Base-by-base conservation (phyloP, 345 rosid genomes). In the Melaleuca quinquenervia region DNA sequence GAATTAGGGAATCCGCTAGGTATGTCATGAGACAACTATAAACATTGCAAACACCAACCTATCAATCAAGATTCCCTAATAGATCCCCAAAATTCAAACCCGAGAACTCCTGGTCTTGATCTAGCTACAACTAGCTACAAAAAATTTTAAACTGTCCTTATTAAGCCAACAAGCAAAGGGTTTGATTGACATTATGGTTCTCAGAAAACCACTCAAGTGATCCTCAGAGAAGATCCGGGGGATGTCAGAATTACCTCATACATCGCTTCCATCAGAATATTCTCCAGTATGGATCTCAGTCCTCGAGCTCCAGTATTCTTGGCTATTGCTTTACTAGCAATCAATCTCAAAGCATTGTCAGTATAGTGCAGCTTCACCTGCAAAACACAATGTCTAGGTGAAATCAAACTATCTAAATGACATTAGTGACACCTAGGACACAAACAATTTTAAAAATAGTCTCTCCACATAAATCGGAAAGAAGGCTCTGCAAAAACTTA, bases 291-390 rank as follows among this genome's bases (percentile, higher is more conserved):
- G 70, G 99, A 87, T 85, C 99, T 91, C 88, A 98, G 92, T 55
- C 97, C 99, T 27, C 99, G 93, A 56, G 99, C 99, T 76, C 99
- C 99, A 0, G 99, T 96, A 89, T 94, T 98, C 89, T 98, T 98
- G 22, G 90, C 91, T 87, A 95, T 93, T 52, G 99, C 98, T 87
- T 94, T 98, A 86, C 89, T 92, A 78, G 99, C 99, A 88, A 98
- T 94, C 89, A 87, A 86, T 93, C 92, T 94, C 90, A 96, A 83
- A 11, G 99, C 98, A 56, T 84, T 85, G 87, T 93, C 97, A 15
- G 95, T 94, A 27, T 94, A 93, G 89, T 96, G 99, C 88, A 98
- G 92, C 89, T 93, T 95, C 84, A 95, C 99, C 99, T 97, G 94
- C 83, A 83, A 84, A 75, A 85, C 27, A 50, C 48, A 36, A 75